Base-by-base conservation (phyloP, 1,284 basidiomycete species). In the Sanguinoderma infundibulare region DNA sequence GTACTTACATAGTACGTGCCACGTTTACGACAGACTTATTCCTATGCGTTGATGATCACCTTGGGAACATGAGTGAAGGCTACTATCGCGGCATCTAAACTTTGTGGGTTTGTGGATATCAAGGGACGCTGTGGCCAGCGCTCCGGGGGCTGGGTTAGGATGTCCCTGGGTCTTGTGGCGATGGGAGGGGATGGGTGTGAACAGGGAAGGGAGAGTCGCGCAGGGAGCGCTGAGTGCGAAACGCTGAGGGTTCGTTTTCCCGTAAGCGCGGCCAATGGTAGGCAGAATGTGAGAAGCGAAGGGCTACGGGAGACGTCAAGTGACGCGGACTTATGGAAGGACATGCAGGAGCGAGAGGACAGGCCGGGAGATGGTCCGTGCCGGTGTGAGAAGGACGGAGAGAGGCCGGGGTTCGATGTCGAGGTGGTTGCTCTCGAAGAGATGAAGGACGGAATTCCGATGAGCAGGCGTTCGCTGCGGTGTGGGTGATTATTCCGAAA, bases 251-350 rank as follows among this genome's bases (percentile, higher is more conserved):
- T 60, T 60, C 28, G 55, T 14, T n/a, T 38, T 60, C 24, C 32
- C 58, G 63, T 65, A 62, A 65, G 60, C 53, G 24, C 35, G 55
- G 49, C 8, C 12, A 30, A 30, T 39, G 32, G 39, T 34, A 49
- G 50, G 57, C 47, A 51, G 42, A n/a, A 24, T 51, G 59, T 64
- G 59, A 34, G 57, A 59, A 57, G 57, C 14, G 26, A 50, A 30
- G 24, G 12, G 50, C 14, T 32, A 35, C 40, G 50, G 53, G 35
- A 35, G 30, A 39, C 38, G 62, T 69, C 69, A 66, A 67, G 60
- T 69, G 70, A 72, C 70, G 68, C 71, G 70, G 66, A 63, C 67
- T 67, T 69, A 58, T 62, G 64, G 62, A 51, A 67, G 63, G 62
- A 54, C 55, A 55, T 53, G 61, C 53, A 53, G 54, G 47, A 28